phyloP scores from a whole-genome alignment of 2,329 filamentous ascomycete species.

The Rutstroemia sp. region DNA sequence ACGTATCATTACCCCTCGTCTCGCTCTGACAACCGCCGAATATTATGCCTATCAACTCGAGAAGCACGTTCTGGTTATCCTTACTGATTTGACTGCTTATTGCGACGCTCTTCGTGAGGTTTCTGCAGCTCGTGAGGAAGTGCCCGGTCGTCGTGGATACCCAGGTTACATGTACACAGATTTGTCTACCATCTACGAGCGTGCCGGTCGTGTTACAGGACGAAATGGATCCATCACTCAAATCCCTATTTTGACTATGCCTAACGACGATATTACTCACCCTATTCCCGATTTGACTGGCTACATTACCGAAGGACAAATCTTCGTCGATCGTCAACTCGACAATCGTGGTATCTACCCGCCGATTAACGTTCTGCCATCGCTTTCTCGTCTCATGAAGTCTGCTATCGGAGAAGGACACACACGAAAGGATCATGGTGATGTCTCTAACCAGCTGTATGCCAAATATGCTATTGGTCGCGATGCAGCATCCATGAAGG shows the following conservation, averaged over 20 bases:
- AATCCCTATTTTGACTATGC: slow-evolving; percentile 98
- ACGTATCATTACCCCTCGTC: slow-evolving; percentile 98
- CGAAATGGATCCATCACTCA: slow-evolving; percentile 98
- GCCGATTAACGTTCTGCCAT: slow-evolving; percentile 96
- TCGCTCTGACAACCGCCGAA: slow-evolving; percentile 94
- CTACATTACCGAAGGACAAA: slow-evolving; percentile 98
- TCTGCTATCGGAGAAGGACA: slow-evolving; percentile 97
- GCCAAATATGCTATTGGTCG: slow-evolving; percentile 99
- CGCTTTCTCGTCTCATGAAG: slow-evolving; percentile 98
- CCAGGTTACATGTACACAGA: slow-evolving; percentile 99
- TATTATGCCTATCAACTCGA: slow-evolving; percentile 99
- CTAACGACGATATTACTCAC: slow-evolving; percentile 99
- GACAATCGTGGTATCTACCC: slow-evolving; percentile 97
- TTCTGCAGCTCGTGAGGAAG: slow-evolving; percentile 95
- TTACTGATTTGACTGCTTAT: slow-evolving; percentile 96
- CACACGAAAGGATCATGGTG: slow-evolving; percentile 93
- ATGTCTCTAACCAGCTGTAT: slow-evolving; percentile 98
- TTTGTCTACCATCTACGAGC: slow-evolving; percentile 99
- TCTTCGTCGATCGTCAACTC: slow-evolving; percentile 90
- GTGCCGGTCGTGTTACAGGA: slow-evolving; percentile 92
- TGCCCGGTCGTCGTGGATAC: slow-evolving; percentile 97
- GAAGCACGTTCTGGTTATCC: slow-evolving; percentile 98
- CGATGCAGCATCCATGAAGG: slow-evolving; percentile 98
- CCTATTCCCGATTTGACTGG: slow-evolving; percentile 98
- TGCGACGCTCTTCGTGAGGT: slow-evolving; percentile 98